Evolutionary conservation across 495 filamentous ascomycete genomes (phyloP), one percentile per base, ranked within the genome.

Genomic region (Xylaria flabelliformis): DNA sequence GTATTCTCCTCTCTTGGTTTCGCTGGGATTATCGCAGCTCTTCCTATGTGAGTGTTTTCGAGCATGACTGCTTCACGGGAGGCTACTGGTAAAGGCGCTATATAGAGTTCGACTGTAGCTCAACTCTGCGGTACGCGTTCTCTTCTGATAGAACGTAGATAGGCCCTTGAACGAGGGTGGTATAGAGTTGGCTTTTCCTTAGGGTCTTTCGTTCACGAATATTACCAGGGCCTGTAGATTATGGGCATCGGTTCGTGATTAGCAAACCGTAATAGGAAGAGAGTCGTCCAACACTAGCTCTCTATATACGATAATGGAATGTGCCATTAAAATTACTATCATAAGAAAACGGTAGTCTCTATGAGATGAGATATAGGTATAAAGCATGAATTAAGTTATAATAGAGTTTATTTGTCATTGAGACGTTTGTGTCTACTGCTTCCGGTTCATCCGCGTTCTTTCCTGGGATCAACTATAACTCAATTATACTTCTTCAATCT

Each of bases 341-440:
- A 29, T 56, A 32, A 29, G 24, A 56, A 4, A 29, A 56, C 1
- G 51, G 29, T 3, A 17, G 21, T 56, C 21, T 55, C 24, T 56
- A 56, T 19, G 4, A 17, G 12, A 56, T 32, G 26, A 56, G 24
- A 56, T 56, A 29, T 56, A 56, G 53, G 26, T 56, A 56, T 53
- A 56, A 15, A 32, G 53, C 53, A 56, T 56, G 15, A 56, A 56
- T 56, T 56, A 56, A 56, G 26, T 13, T 32, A 56, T 17, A 56
- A 56, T 32, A 17, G 24, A 29, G n/a, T 17, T 29, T 56, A 56
- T 29, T 56, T 56, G 26, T 32, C 26, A 56, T 17, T 26, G 5
- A 55, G 0, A 9, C 21, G 8, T 53, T 56, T 29, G 12, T n/a
- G 7, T 56, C 13, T 21, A 56, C 12, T 17, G 15, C 4, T 17